These are phyloP conservation scores for Echites panduratus DNA, from an alignment of 257 asterid species.

Conservation along the genomic window DNA sequence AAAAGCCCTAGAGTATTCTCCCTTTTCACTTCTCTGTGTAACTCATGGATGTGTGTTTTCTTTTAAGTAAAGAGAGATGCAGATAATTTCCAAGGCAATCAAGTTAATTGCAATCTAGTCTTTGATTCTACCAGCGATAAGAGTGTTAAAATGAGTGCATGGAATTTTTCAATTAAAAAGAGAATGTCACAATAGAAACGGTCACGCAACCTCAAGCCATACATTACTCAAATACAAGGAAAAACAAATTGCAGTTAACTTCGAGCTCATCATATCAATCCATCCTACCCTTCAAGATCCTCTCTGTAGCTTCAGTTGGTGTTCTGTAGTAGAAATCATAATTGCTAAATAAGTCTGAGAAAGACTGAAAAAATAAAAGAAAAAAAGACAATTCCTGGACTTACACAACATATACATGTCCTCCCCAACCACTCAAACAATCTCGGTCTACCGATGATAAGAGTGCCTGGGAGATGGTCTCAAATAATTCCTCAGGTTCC, in stretches of 20 bases:
- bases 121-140: background rate
- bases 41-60: too few species aligned
- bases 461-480: slow-evolving; percentile 91
- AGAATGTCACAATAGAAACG: background rate
- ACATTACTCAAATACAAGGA: background rate
- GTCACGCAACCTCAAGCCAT: background rate
- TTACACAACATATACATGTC: slow-evolving; percentile 56
- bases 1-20: too few species aligned
- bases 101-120: background rate
- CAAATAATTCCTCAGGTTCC: slow-evolving; percentile 88
- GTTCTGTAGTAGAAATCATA: slow-evolving; percentile 44
- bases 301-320: slow-evolving; percentile 83
- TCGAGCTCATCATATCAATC: slow-evolving; percentile 26
- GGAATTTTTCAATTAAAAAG: background rate
- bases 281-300: slow-evolving; percentile 92
- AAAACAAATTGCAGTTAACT: background rate
- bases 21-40: too few species aligned
- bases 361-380: slow-evolving; percentile 9
- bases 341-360: background rate
- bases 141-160: too few species aligned
- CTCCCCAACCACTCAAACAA: slow-evolving; percentile 99
- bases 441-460: slow-evolving; percentile 87
- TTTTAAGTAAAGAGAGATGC: background rate
- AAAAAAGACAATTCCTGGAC: background rate
- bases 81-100: background rate